A percentile compares a stretch with the other conserved stretches of the same genome.
These are phyloP conservation scores for Capsella rubella DNA, from an alignment of 441 rosid genomes.

Conservation along the genomic window DNA sequence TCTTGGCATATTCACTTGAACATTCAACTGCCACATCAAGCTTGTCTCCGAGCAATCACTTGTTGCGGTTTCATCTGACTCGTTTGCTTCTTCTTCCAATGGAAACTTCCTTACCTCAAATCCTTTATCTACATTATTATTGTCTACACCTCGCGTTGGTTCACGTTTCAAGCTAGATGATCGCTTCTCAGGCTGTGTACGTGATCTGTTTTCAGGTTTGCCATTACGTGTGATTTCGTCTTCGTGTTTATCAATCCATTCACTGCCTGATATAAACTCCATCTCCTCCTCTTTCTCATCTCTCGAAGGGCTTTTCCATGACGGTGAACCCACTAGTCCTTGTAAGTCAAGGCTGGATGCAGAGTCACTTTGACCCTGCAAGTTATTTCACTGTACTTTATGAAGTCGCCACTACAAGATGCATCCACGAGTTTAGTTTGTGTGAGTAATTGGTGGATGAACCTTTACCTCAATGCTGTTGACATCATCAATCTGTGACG, in stretches of 20 bases:
- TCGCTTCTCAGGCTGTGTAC: slow-evolving; percentile 51
- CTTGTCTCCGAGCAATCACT: slow-evolving; percentile 70
- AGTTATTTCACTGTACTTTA: slow-evolving; percentile 36
- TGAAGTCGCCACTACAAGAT: slow-evolving; percentile 28
- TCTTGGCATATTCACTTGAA: slow-evolving; percentile 66
- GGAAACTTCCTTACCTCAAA: slow-evolving; percentile 51
- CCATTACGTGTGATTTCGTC: slow-evolving; percentile 37
- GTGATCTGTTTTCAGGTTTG: slow-evolving; percentile 53
- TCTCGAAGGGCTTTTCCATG: slow-evolving; percentile 43
- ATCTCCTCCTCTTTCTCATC: slow-evolving; percentile 58
- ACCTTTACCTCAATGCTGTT: slow-evolving; percentile 56
- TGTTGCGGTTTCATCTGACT: slow-evolving; percentile 70
- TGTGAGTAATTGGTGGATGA: background rate
- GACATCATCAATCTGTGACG: slow-evolving; percentile 48
- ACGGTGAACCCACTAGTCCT: slow-evolving; percentile 56
- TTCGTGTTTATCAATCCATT: slow-evolving; percentile 67
- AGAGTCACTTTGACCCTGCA: slow-evolving; percentile 57
- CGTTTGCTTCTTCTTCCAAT: slow-evolving; percentile 52
- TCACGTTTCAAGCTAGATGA: slow-evolving; percentile 45
- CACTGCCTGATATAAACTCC: slow-evolving; percentile 54
- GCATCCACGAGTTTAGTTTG: background rate
- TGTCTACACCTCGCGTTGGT: slow-evolving; percentile 52
- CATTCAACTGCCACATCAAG: slow-evolving; percentile 57
- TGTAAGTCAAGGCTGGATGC: slow-evolving; percentile 63
- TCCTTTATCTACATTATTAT: slow-evolving; percentile 53